Percentiles rank a stretch among this genome's conserved stretches.
Conservation (phyloP, 495 filamentous ascomycete species). For the Tuber umbilicatum region DNA sequence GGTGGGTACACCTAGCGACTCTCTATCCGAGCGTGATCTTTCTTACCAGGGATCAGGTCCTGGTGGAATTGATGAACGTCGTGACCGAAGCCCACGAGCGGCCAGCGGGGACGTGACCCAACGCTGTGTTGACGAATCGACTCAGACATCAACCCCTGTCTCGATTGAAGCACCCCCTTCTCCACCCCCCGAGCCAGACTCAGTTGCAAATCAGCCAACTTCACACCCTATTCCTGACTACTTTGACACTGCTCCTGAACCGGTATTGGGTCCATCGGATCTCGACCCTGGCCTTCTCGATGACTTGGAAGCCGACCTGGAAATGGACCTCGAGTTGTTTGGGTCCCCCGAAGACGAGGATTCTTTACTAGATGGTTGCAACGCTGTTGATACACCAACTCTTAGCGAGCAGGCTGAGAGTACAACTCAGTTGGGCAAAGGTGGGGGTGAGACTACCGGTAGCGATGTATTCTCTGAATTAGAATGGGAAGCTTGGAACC, state of each 20-base stretch:
- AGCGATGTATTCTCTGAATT: background rate
- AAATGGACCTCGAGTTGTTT: conserved; percentile 27
- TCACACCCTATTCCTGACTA: background rate
- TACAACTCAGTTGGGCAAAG: background rate
- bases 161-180: background rate
- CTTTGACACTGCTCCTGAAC: background rate
- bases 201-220: background rate
- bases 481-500: background rate
- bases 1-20: conserved; percentile 27
- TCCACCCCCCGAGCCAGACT: conserved; percentile 3
- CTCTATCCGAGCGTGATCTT: conserved; percentile 2
- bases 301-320: conserved; percentile 11
- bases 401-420: conserved; percentile 40
- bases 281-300: background rate
- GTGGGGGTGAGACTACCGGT: background rate
- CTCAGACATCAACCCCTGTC: background rate
- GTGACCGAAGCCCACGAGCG: background rate
- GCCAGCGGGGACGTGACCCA: background rate
- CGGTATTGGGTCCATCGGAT: background rate
- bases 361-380: conserved; percentile 40
- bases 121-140: background rate
- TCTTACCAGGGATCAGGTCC: conserved; percentile 3
- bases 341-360: conserved; percentile 19
- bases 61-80: background rate
- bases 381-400: conserved; percentile 37